Evolutionary conservation across 108 stramenopile species (phyloP).

Genomic region (Conticribra guillardii): DNA sequence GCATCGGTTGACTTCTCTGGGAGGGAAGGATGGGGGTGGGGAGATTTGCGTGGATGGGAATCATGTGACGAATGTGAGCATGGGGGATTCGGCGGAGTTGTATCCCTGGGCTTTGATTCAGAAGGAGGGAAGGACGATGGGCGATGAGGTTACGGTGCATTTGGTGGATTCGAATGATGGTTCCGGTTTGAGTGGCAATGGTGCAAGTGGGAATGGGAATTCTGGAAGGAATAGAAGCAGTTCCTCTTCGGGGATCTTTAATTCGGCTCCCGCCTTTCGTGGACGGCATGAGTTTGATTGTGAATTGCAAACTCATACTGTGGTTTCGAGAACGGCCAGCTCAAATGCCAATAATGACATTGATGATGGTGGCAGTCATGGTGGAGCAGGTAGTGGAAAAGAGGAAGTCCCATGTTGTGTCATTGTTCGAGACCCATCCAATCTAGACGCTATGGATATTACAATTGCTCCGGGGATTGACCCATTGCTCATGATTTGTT

Average conservation of each 20-base stretch:
- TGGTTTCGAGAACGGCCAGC: conserved; percentile 26
- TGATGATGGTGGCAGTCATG: background rate
- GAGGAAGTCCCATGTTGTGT: conserved; percentile 47
- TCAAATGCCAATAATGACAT: background rate
- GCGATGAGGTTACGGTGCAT: conserved; percentile 30
- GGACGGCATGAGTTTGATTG: conserved; percentile 35
- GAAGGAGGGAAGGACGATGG: conserved; percentile 40
- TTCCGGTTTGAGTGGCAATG: background rate
- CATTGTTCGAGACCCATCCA: conserved; percentile 32
- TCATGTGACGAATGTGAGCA: background rate
- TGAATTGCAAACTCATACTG: conserved; percentile 36
- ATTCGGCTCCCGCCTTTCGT: conserved; percentile 20
- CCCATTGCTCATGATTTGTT: conserved; percentile 51
- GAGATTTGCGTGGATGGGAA: background rate
- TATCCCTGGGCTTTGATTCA: conserved; percentile 53
- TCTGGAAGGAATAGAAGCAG: background rate
- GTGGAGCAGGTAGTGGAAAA: no score
- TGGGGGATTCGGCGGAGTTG: conserved; percentile 14
- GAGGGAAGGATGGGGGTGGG: background rate
- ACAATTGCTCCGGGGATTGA: conserved; percentile 58
- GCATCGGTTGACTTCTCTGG: conserved; percentile 17
- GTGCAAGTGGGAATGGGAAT: background rate
- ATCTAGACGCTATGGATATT: conserved; percentile 37
- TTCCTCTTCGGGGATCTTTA: conserved; percentile 25
- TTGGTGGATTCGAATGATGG: conserved; percentile 10